Conservation (phyloP, 2,329 filamentous ascomycete genomes). For the Diaporthe ampelina region DNA sequence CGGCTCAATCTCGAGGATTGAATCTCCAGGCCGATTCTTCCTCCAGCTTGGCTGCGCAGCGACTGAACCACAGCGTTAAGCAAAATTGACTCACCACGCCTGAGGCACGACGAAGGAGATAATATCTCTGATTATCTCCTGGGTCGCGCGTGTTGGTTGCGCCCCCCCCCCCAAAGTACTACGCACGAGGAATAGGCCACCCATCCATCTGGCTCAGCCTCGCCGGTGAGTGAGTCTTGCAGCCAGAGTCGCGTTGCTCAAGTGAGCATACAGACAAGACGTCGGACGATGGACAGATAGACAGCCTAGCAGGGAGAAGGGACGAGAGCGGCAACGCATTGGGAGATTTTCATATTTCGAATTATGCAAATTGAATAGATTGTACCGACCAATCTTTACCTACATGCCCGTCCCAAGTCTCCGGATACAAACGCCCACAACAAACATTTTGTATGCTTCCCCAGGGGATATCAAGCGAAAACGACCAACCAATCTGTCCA, state of each 20-base stretch:
- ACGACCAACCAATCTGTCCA: slow-evolving; percentile 3
- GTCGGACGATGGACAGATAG: neutral
- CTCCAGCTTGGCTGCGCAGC: neutral
- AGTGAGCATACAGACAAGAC: too few relatives aligned
- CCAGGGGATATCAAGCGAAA: slow-evolving; percentile 15
- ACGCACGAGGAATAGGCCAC: neutral
- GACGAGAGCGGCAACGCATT: neutral
- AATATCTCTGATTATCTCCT: too few relatives aligned
- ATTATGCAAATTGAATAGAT: neutral
- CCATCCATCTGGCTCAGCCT: neutral
- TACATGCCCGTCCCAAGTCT: neutral
- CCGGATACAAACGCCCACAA: slow-evolving; percentile 2
- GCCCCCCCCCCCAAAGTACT: too few relatives aligned
- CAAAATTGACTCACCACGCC: slow-evolving; percentile 7
- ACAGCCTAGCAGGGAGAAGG: neutral
- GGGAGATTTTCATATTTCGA: neutral
- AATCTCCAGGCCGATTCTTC: neutral
- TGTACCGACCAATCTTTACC: neutral
- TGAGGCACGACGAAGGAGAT: neutral
- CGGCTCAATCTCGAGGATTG: neutral
- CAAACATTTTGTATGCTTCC: neutral
- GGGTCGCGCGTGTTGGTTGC: neutral
- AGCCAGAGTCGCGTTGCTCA: too few relatives aligned
- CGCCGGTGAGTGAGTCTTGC: neutral
- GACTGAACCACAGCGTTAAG: neutral